Percentiles rank a stretch among this genome's conserved stretches.
Conservation (phyloP, 148 eudicot genomes). For the Suaeda aralocaspica region DNA sequence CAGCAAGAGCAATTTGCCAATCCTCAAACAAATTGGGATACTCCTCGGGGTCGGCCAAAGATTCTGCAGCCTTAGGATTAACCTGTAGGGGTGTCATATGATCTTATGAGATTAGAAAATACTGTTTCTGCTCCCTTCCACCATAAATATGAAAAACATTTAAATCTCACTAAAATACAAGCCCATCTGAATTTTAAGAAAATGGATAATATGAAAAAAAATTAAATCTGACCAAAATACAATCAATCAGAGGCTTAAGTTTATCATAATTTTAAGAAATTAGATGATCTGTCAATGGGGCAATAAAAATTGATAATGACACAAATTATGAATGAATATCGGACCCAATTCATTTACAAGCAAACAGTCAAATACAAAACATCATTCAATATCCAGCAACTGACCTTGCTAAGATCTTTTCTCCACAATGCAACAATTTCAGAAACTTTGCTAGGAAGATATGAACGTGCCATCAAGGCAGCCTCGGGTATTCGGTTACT, state of each 20-base stretch:
- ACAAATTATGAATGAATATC: not conserved
- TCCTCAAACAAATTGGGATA: constrained; percentile 92
- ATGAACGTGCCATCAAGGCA: constrained; percentile 94
- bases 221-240: no score
- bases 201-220: no score
- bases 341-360: constrained; percentile 1
- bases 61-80: constrained; percentile 92
- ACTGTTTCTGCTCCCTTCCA: not conserved
- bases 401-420: constrained; percentile 87
- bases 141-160: not conserved
- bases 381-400: constrained; percentile 13
- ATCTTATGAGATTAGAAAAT: constrained; percentile 8
- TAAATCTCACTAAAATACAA: not conserved
- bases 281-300: not conserved
- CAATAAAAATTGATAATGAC: not conserved
- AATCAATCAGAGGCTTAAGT: no score
- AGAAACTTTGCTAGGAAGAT: constrained; percentile 94
- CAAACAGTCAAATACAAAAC: constrained; percentile 3
- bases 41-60: constrained; percentile 93
- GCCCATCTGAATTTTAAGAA: not conserved
- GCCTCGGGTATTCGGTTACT: constrained; percentile 98
- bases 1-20: constrained; percentile 93
- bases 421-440: constrained; percentile 90
- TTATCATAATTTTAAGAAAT: not conserved
- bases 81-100: constrained; percentile 37